Conservation (phyloP, 805 yeast species). For the Lipomyces starkeyi region DNA sequence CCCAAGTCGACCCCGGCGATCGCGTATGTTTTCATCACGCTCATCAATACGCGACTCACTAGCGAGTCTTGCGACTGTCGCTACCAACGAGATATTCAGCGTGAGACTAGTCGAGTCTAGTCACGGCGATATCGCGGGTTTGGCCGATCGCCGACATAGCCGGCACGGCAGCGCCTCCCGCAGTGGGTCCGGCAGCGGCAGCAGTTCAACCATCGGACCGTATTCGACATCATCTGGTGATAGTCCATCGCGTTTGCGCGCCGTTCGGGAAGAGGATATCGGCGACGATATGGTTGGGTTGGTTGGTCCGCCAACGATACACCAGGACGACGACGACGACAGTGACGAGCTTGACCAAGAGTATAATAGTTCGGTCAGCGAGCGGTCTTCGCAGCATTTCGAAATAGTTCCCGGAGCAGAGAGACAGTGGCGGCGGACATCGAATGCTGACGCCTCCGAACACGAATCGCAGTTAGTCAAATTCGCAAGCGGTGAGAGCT, state of each 20-base stretch:
- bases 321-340: conserved; percentile 10
- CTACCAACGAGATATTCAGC: conserved; percentile 40
- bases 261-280: conserved; percentile 36
- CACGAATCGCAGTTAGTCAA: conserved; percentile 32
- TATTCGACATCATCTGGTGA: conserved; percentile 28
- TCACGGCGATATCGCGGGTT: conserved; percentile 25
- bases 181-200: conserved; percentile 12
- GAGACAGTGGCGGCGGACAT: conserved; percentile 25
- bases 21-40: conserved; percentile 32
- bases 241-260: conserved; percentile 11
- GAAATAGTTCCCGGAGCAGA: conserved; percentile 32
- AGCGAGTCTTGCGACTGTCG: conserved; percentile 41
- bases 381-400: conserved; percentile 24
- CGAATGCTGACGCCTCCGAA: conserved; percentile 10
- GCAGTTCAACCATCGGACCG: conserved; percentile 30
- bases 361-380: not conserved
- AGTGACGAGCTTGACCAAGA: conserved; percentile 2
- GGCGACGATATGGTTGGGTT: conserved; percentile 23
- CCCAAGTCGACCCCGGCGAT: conserved; percentile 33
- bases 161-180: conserved; percentile 1
- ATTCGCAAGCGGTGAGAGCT: conserved; percentile 32
- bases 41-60: conserved; percentile 38
- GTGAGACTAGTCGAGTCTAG: conserved; percentile 38
- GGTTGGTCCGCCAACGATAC: conserved; percentile 22
- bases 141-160: conserved; percentile 18